A percentile compares a stretch with the other conserved stretches of the same genome.
phyloP scores from a whole-genome alignment of 2,329 filamentous ascomycete species.

The Arthrocladium fulminans region DNA sequence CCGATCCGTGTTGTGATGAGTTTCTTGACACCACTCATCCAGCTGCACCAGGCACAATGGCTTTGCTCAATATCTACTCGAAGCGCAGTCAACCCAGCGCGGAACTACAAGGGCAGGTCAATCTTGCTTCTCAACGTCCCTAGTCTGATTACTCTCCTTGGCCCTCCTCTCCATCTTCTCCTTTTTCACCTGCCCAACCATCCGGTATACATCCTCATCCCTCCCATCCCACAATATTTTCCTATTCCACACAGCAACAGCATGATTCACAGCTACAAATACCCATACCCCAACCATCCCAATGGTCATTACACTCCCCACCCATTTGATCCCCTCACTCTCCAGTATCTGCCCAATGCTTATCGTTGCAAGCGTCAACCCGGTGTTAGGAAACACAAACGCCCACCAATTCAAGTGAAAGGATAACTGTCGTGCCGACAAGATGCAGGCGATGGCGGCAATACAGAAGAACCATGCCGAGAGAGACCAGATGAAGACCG shows the following conservation, averaged over 20 bases:
- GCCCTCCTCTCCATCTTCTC: slow-evolving; percentile 1
- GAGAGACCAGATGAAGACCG: slow-evolving; percentile 57
- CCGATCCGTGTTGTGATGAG: too few relatives aligned
- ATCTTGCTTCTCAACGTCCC: slow-evolving; percentile 4
- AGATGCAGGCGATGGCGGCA: slow-evolving; percentile 37
- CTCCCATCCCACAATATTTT: slow-evolving; percentile 52
- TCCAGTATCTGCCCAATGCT: slow-evolving; percentile 46
- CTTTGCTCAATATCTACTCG: too few relatives aligned
- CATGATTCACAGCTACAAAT: slow-evolving; percentile 42
- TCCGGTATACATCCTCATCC: slow-evolving; percentile 44
- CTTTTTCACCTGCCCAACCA: slow-evolving; percentile 13
- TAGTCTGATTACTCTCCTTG: neutral
- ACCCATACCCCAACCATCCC: slow-evolving; percentile 48
- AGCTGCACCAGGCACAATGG: too few relatives aligned
- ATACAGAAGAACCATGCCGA: slow-evolving; percentile 50
- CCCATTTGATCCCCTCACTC: slow-evolving; percentile 45
- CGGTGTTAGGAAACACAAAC: slow-evolving; percentile 59
- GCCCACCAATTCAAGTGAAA: slow-evolving; percentile 53
- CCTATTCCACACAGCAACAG: slow-evolving; percentile 42
- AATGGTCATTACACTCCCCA: slow-evolving; percentile 49
- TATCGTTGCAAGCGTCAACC: slow-evolving; percentile 53
- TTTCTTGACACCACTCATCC: too few relatives aligned
- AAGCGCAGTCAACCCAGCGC: too few relatives aligned
- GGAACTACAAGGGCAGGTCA: too few relatives aligned
- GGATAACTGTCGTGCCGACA: slow-evolving; percentile 32